Evolutionary conservation across 1,284 basidiomycete genomes (phyloP).

Genomic region (Cerrena zonata): DNA sequence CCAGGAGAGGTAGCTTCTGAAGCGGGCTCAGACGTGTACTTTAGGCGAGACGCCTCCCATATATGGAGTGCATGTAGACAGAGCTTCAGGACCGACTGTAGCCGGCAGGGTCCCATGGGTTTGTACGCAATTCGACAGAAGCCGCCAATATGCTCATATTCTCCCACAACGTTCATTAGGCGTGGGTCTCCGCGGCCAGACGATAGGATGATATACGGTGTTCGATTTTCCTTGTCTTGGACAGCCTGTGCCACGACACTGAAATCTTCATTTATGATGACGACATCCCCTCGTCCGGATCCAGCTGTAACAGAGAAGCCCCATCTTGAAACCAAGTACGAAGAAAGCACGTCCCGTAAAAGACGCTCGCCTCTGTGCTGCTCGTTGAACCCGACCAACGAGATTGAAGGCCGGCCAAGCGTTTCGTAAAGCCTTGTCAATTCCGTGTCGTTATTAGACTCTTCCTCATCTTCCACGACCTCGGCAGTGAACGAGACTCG

Average conservation of each 20-base stretch:
- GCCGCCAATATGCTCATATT: slow-evolving; percentile 78
- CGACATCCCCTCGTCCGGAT: slow-evolving; percentile 60
- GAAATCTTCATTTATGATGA: slow-evolving; percentile 80
- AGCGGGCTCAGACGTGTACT: slow-evolving; percentile 1
- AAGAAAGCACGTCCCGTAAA: slow-evolving; percentile 55
- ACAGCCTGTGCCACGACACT: slow-evolving; percentile 54
- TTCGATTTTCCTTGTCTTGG: slow-evolving; percentile 48
- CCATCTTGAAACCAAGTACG: slow-evolving; percentile 76
- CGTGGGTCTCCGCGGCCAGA: slow-evolving; percentile 62
- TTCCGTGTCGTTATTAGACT: slow-evolving; percentile 34
- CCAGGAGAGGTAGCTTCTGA: not conserved
- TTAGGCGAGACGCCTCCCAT: slow-evolving; percentile 20
- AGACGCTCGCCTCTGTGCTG: slow-evolving; percentile 67
- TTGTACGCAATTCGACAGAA: slow-evolving; percentile 85
- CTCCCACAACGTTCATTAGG: slow-evolving; percentile 57
- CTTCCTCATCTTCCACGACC: slow-evolving; percentile 40
- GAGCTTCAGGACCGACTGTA: slow-evolving; percentile 67
- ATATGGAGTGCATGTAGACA: slow-evolving; percentile 63
- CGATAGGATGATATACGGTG: slow-evolving; percentile 72
- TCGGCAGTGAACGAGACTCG: slow-evolving; percentile 82
- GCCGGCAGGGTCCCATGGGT: slow-evolving; percentile 77
- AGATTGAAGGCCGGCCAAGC: slow-evolving; percentile 48
- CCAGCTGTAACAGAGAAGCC: slow-evolving; percentile 54
- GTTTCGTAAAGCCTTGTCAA: slow-evolving; percentile 44
- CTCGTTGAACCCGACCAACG: slow-evolving; percentile 70